phyloP scores from a whole-genome alignment of 2,329 filamentous ascomycete genomes.

The Colletotrichum falcatum region DNA sequence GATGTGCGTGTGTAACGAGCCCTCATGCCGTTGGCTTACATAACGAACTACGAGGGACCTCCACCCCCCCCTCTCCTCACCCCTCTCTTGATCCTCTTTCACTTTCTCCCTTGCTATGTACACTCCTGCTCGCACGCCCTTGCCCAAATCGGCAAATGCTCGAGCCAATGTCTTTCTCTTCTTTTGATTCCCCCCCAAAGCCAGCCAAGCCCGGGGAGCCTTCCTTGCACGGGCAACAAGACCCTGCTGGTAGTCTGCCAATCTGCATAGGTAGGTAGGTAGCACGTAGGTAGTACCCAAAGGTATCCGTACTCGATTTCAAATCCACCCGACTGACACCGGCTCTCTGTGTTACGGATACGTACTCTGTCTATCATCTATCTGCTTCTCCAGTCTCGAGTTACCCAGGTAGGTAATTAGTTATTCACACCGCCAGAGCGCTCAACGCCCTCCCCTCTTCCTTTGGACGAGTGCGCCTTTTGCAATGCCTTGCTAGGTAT shows the following conservation, averaged over 20 bases:
- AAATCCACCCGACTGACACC: background rate
- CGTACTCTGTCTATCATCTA: background rate
- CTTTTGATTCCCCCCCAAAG: background rate
- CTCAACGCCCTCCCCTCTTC: background rate
- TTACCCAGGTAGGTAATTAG: too few relatives aligned
- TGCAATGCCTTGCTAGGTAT: background rate
- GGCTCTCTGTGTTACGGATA: background rate
- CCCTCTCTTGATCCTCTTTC: too few relatives aligned
- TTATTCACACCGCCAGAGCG: constrained; percentile 23
- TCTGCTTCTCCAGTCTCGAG: background rate
- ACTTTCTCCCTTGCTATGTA: background rate
- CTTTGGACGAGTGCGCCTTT: constrained; percentile 2
- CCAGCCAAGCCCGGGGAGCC: background rate
- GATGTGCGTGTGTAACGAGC: constrained; percentile 9
- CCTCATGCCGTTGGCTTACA: background rate
- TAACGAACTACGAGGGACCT: background rate
- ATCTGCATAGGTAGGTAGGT: background rate
- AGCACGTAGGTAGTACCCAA: too few relatives aligned
- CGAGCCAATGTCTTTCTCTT: background rate
- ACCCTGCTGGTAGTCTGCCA: background rate
- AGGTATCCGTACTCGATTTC: background rate
- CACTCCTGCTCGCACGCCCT: background rate
- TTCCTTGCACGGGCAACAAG: background rate
- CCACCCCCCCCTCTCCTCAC: too few relatives aligned
- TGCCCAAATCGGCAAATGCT: background rate